Evolutionary conservation across 1,139 yeast genomes (phyloP).

Genomic region (Pichia sp.): DNA sequence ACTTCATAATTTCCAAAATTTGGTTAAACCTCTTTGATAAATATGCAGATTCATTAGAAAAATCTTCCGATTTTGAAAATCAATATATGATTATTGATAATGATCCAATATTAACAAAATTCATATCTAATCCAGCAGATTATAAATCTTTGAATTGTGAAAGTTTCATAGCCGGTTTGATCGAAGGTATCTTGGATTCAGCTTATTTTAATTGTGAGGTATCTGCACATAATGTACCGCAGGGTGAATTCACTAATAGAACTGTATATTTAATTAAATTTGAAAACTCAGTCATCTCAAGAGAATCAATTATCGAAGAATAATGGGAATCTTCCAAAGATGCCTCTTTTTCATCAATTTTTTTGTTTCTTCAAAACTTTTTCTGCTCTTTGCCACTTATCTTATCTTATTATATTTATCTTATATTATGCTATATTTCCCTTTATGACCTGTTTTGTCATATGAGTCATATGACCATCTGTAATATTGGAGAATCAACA

Average conservation of each 20-base stretch:
- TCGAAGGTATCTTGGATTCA: conserved; percentile 82
- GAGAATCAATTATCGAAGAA: conserved; percentile 1
- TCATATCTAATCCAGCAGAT: conserved; percentile 74
- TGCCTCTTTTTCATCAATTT: too few species aligned
- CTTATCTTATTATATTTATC: background rate
- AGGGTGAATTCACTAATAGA: conserved; percentile 55
- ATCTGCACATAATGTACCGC: conserved; percentile 79
- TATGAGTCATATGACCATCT: too few species aligned
- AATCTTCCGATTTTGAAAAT: conserved; percentile 71
- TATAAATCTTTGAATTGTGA: conserved; percentile 74
- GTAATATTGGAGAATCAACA: conserved; percentile 36
- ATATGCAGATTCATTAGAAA: conserved; percentile 80
- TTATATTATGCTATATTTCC: too few species aligned
- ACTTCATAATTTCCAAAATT: conserved; percentile 72
- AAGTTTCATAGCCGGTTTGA: conserved; percentile 84
- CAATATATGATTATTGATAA: conserved; percentile 88
- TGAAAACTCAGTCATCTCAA: conserved; percentile 1
- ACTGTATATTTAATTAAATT: conserved; percentile 84
- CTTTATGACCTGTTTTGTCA: too few species aligned
- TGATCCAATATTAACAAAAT: conserved; percentile 68
- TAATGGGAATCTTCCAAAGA: too few species aligned
- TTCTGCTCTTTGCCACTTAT: background rate
- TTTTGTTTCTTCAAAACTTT: too few species aligned
- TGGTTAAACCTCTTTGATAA: conserved; percentile 83
- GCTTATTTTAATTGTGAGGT: conserved; percentile 78